Conservation (phyloP, 352 stramenopile genomes). For the Globisporangium splendens region DNA sequence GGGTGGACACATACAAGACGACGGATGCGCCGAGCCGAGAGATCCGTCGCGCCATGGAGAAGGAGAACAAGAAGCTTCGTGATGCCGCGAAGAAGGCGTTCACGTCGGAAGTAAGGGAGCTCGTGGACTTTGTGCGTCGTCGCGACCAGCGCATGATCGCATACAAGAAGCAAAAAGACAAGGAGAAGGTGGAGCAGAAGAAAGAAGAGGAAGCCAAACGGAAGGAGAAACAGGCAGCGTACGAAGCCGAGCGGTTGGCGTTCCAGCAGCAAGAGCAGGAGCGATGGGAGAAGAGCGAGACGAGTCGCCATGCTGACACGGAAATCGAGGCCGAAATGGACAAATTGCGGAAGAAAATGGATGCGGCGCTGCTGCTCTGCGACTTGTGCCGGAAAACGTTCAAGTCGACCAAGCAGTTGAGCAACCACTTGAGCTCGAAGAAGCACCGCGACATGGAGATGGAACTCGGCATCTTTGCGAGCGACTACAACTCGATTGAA, state of each 20-base stretch:
- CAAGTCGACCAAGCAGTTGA: slow-evolving; percentile 79
- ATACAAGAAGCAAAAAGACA: slow-evolving; percentile 65
- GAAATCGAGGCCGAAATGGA: slow-evolving; percentile 67
- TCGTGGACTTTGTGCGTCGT: slow-evolving; percentile 82
- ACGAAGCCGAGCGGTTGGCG: slow-evolving; percentile 48
- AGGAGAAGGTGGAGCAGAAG: slow-evolving; percentile 45
- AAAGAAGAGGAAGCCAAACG: slow-evolving; percentile 51
- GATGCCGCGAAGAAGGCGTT: slow-evolving; percentile 76
- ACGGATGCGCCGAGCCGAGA: slow-evolving; percentile 72
- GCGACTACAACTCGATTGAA: slow-evolving; percentile 51
- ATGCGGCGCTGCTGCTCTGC: slow-evolving; percentile 65
- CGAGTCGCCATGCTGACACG: slow-evolving; percentile 44
- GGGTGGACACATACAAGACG: slow-evolving; percentile 82
- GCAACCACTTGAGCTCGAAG: slow-evolving; percentile 78
- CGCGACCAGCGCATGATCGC: slow-evolving; percentile 68
- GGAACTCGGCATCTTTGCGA: slow-evolving; percentile 49
- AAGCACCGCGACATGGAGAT: slow-evolving; percentile 79
- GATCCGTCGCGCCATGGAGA: slow-evolving; percentile 81
- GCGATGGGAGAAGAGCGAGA: slow-evolving; percentile 45
- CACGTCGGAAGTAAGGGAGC: slow-evolving; percentile 69
- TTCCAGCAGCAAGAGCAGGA: slow-evolving; percentile 72
- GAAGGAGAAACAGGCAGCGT: slow-evolving; percentile 54
- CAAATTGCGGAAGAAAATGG: slow-evolving; percentile 59
- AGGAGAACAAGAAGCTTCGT: slow-evolving; percentile 87
- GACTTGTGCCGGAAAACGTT: slow-evolving; percentile 83